Base-by-base conservation (phyloP, 2,329 filamentous ascomycete genomes). In the Dothideomycetidae sp. region DNA sequence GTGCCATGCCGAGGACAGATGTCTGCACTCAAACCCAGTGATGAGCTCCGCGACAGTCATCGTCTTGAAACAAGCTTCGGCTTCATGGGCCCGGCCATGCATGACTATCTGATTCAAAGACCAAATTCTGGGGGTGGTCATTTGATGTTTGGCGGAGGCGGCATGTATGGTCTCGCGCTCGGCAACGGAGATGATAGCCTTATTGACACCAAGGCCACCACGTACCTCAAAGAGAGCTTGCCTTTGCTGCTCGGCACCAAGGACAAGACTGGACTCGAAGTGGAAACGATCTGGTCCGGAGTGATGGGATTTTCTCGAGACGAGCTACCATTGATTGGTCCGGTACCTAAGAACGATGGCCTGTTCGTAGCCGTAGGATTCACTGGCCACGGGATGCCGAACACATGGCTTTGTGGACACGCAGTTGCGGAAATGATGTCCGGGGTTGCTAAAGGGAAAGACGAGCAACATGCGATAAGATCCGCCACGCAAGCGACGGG, bases 221-320 rank as follows among this genome's bases (percentile, higher is more conserved):
- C 49, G 19, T 78, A 73, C 43, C 60, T 85, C 23, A 64, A 70
- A 2, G 49, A 54, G 1, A 64, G 53, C 5, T 46, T 67, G 4
- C 49, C 61, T 2, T 49, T 48, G 44, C 50, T 52, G 30, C 49
- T 59, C 35, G 55, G 51, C 44, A 50, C 51, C 29, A 58, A 53
- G 30, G 53, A 52, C 17, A 33, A 29, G 33, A 17, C 48, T 41
- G 57, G 13, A 54, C 10, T 38, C 47, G 51, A 5, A 61, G 50
- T 1, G 42, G 59, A 18, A 41, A 53, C n/a, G 65, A 68, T 46
- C 52, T 72, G 81, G 81, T 81, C 78, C 2, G 81, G 81, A 0
- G 79, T 85, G 46, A 86, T 85, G 81, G 81, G 77, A 0, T 85
- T 74, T 55, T 75, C 71, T 18, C 61, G 73, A 5, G 81, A 86